Conservation (phyloP, 768 basidiomycete genomes). For the Kwoniella botswanensis region DNA sequence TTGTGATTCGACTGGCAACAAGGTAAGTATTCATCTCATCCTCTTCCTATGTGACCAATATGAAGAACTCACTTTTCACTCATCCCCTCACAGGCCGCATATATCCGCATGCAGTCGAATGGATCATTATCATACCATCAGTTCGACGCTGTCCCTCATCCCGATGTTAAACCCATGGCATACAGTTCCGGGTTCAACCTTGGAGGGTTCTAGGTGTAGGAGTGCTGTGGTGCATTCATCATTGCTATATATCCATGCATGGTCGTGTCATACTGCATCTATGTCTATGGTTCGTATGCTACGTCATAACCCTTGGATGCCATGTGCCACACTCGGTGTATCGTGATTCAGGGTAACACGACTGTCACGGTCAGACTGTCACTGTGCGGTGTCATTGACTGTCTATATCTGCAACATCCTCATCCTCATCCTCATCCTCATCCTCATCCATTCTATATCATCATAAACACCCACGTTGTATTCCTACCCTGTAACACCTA, state of each 20-base stretch:
- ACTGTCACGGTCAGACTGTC: background rate
- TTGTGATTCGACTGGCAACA: constrained; percentile 60
- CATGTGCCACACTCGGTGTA: constrained; percentile 28
- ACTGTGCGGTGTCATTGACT: constrained; percentile 3
- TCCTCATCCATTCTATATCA: background rate
- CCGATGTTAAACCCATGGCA: constrained; percentile 91
- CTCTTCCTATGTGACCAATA: background rate
- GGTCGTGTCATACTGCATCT: background rate
- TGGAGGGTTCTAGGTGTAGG: constrained; percentile 15
- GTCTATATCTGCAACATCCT: background rate
- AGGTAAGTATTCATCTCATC: constrained; percentile 64
- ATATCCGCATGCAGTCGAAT: constrained; percentile 71
- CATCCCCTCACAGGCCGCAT: constrained; percentile 39
- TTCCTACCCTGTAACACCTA: background rate
- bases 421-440: constrained; percentile 2
- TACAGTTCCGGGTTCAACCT: constrained; percentile 59
- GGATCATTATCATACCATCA: constrained; percentile 72
- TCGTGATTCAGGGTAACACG: constrained; percentile 14
- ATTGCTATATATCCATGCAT: background rate
- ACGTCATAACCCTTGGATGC: constrained; percentile 11
- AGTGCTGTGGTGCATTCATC: background rate
- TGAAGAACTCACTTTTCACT: background rate
- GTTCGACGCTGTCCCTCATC: constrained; percentile 86
- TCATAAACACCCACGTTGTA: background rate
- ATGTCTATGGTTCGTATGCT: no score